A percentile compares a stretch with the other conserved stretches of the same genome.
These are phyloP conservation scores for Colletotrichum tofieldiae DNA, from an alignment of 2,329 filamentous ascomycete genomes.

Conservation along the genomic window DNA sequence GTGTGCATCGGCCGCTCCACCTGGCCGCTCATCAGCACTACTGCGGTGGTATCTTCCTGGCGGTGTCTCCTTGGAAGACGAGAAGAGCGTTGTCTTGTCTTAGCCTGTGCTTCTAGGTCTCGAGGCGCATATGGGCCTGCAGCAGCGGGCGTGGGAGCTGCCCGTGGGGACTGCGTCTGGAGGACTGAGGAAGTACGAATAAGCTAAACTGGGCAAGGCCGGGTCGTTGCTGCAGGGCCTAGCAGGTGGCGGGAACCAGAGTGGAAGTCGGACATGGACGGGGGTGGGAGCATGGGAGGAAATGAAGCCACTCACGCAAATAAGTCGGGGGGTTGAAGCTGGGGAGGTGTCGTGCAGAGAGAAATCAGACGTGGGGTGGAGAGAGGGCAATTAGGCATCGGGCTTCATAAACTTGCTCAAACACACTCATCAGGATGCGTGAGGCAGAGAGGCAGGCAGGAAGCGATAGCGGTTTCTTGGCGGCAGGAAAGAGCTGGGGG, in stretches of 20 bases:
- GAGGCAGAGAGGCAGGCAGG: conserved; percentile 18
- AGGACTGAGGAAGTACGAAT: background rate
- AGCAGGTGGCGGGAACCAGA: conserved; percentile 12
- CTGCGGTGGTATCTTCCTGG: background rate
- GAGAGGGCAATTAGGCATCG: background rate
- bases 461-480: conserved; percentile 36
- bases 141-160: too few relatives aligned
- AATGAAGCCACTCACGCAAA: conserved; percentile 14
- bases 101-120: background rate
- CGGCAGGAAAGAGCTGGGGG: conserved; percentile 8
- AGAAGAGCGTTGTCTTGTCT: background rate
- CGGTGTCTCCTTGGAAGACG: background rate
- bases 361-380: conserved; percentile 1
- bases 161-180: too few relatives aligned
- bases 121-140: background rate
- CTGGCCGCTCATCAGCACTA: conserved; percentile 19
- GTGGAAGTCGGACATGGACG: background rate
- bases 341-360: conserved; percentile 17
- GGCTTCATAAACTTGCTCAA: conserved; percentile 46
- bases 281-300: background rate
- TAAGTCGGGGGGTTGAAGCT: background rate
- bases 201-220: background rate
- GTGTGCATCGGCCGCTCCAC: background rate
- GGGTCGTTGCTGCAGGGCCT: background rate
- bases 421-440: conserved; percentile 44